Evolutionary conservation across 352 stramenopile genomes (phyloP).

Genomic region (Pythium phragmitis): DNA sequence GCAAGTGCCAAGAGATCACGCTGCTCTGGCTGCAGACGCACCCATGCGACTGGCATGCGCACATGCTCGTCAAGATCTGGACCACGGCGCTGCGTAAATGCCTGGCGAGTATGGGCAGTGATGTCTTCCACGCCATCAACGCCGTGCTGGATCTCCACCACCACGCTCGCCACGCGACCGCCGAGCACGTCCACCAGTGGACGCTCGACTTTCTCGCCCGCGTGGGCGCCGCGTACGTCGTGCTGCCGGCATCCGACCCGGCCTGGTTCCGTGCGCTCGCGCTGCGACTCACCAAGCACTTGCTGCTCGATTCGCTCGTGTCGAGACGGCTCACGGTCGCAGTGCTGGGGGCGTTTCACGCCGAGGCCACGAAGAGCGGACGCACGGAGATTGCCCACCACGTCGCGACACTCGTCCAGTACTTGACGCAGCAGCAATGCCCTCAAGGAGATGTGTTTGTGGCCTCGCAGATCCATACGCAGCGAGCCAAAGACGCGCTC

Average conservation of each 20-base stretch:
- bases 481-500: conserved; percentile 33
- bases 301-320: conserved; percentile 50
- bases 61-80: conserved; percentile 59
- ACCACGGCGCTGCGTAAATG: conserved; percentile 50
- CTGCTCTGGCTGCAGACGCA: conserved; percentile 56
- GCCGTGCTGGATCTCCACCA: conserved; percentile 60
- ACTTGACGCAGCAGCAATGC: conserved; percentile 26
- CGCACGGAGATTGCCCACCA: conserved; percentile 33
- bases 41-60: conserved; percentile 71
- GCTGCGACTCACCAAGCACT: conserved; percentile 53
- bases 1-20: conserved; percentile 45
- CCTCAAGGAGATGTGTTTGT: conserved; percentile 24
- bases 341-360: conserved; percentile 38
- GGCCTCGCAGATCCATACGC: conserved; percentile 35
- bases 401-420: conserved; percentile 36
- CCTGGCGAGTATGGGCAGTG: conserved; percentile 34
- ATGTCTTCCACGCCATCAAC: conserved; percentile 48
- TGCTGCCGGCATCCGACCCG: conserved; percentile 12
- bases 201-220: conserved; percentile 55
- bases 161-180: conserved; percentile 27
- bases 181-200: conserved; percentile 50
- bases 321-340: conserved; percentile 43
- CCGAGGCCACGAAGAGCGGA: conserved; percentile 34
- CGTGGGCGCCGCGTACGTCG: conserved; percentile 35
- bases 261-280: conserved; percentile 40